These are phyloP conservation scores for Parsonsia alboflavescens DNA, from an alignment of 257 asterid species.

Conservation along the genomic window DNA sequence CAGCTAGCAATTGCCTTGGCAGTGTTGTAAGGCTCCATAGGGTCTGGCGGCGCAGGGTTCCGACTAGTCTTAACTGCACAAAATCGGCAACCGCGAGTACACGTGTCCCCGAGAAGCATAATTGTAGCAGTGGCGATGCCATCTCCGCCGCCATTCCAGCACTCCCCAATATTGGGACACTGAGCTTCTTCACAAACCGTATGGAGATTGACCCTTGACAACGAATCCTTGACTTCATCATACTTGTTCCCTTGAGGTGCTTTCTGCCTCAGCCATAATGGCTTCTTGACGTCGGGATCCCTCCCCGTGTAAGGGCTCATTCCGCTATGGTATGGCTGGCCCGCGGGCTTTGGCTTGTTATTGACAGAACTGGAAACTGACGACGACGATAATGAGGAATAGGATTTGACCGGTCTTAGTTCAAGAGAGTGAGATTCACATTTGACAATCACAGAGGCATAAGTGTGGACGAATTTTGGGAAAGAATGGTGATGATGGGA, in stretches of 20 bases:
- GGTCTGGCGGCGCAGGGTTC: conserved; percentile 94
- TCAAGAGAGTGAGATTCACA: conserved; percentile 14
- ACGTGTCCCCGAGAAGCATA: conserved; percentile 93
- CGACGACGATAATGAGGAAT: not conserved
- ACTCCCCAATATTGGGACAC: conserved; percentile 96
- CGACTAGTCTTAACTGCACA: conserved; percentile 95
- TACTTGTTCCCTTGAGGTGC: conserved; percentile 96
- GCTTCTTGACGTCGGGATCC: conserved; percentile 77
- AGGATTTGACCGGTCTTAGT: not conserved
- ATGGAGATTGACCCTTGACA: conserved; percentile 70
- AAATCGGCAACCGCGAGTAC: conserved; percentile 93
- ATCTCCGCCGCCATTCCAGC: conserved; percentile 99
- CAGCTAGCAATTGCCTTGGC: conserved; percentile 92
- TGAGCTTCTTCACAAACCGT: conserved; percentile 98
- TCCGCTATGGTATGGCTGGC: conserved; percentile 41
- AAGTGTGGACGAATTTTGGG: not conserved
- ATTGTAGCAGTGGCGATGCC: conserved; percentile 96
- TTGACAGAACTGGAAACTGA: not conserved
- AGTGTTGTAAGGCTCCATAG: conserved; percentile 88
- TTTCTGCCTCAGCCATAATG: conserved; percentile 88
- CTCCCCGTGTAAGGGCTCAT: conserved; percentile 75
- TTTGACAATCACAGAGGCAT: not conserved
- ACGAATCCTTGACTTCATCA: conserved; percentile 75
- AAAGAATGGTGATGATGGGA: conserved; percentile 6
- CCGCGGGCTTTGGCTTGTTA: not conserved